Evolutionary conservation across 495 filamentous ascomycete species (phyloP).

Genomic region (Rhypophila decipiens): DNA sequence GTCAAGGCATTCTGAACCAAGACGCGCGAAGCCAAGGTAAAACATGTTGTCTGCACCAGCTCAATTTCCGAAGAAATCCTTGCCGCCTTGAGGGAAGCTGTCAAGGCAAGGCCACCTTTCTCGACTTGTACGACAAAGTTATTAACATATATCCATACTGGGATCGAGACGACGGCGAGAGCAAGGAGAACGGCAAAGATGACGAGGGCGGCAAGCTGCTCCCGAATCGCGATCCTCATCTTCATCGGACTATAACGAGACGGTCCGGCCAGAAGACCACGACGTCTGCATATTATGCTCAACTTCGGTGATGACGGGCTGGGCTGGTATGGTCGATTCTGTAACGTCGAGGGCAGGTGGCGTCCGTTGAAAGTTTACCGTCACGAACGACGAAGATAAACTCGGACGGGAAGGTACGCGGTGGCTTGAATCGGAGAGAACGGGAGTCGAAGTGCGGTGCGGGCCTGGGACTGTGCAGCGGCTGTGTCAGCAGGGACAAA

Average conservation of each 20-base stretch:
- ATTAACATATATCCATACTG: slow-evolving; percentile 66
- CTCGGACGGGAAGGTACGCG: no score
- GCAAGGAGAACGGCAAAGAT: slow-evolving; percentile 61
- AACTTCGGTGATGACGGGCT: no score
- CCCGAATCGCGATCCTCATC: slow-evolving; percentile 79
- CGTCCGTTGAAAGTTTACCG: no score
- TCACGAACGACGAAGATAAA: no score
- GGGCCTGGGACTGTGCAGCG: no score
- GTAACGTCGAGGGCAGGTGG: no score
- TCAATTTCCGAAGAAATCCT: slow-evolving; percentile 70
- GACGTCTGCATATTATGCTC: slow-evolving; percentile 22
- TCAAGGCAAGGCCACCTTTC: slow-evolving; percentile 57
- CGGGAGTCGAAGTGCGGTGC: no score
- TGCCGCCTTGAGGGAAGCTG: slow-evolving; percentile 77
- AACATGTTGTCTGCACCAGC: slow-evolving; percentile 63
- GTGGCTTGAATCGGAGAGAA: no score
- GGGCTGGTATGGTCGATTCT: no score
- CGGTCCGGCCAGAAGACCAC: slow-evolving; percentile 13
- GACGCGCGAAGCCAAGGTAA: slow-evolving; percentile 60
- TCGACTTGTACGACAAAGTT: slow-evolving; percentile 61
- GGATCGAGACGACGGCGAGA: slow-evolving; percentile 48
- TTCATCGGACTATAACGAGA: slow-evolving; percentile 33
- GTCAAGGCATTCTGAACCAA: slow-evolving; percentile 57
- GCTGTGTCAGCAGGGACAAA: no score
- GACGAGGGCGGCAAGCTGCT: slow-evolving; percentile 73